Evolutionary conservation across 23 red algal species (phyloP), one percentile per base, ranked within the genome.

Genomic region (Cyanidium caldarium): DNA sequence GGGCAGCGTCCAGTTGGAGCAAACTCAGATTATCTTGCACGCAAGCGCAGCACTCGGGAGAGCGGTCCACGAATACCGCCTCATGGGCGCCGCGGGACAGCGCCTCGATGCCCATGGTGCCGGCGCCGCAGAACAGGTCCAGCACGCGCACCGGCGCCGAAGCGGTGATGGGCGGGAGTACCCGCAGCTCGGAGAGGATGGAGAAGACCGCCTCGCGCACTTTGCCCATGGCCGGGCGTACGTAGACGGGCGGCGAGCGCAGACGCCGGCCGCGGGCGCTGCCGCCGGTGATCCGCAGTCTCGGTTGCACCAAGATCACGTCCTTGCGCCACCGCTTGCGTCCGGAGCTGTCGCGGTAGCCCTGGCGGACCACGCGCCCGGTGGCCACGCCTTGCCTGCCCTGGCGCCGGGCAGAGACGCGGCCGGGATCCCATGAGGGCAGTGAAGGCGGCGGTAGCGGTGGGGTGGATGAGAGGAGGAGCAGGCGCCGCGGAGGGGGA

Each of bases 161-260:
- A n/a, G n/a, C n/a, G n/a, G n/a, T n/a, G n/a, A n/a, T n/a, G 5
- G 43, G 33, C 35, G 66, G 72, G 38, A 85, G 36, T 17, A 74
- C 72, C 28, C 85, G 70, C 29, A 86, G 65, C 65, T 68, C 79
- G 17, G 76, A 65, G 17, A 98, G 68, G 65, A 98, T 98, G 20
- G 75, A 86, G 40, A 89, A 98, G 19, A 86, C 7, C 23, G 92
- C 92, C 41, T 88, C 85, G 16, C 92, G 80, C 0, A 98, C 92
- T 69, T 98, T 87, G 37, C 68, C 80, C 92, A 98, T 98, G 79
- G 87, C 87, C 3, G 92, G 92, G 13, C 92, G 77, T 14, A 88
- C 46, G 46, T 98, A 88, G 10, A 88, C 92, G 45, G 80, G 68
- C 14, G 92, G 92, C 37, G 85, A 89, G 23, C 40, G 30, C n/a